phyloP scores from a whole-genome alignment of 1,284 basidiomycete genomes.

The Vanrija sp. region DNA sequence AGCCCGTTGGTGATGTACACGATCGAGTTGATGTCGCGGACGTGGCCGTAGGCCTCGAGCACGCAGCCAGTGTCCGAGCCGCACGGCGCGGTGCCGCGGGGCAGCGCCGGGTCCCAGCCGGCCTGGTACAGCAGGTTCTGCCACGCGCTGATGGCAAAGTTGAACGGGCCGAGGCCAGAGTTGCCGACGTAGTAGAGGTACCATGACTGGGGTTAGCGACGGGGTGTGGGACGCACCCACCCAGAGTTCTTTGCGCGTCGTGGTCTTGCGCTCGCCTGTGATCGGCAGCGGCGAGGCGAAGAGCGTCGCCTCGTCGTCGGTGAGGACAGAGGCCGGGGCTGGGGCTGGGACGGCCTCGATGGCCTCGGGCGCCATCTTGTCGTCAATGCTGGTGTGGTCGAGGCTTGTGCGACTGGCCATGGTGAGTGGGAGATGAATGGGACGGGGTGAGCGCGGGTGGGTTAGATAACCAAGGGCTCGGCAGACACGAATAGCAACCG shows the following conservation, averaged over 20 bases:
- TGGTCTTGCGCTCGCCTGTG: slow-evolving; percentile 34
- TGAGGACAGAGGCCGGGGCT: background rate
- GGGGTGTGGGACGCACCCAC: slow-evolving; percentile 14
- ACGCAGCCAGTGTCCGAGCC: slow-evolving; percentile 11
- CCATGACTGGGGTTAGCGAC: slow-evolving; percentile 26
- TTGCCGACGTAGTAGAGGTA: slow-evolving; percentile 45
- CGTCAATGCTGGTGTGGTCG: no score
- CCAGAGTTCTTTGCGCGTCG: slow-evolving; percentile 41
- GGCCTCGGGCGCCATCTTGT: no score
- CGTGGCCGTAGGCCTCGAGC: no score
- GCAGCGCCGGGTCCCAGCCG: slow-evolving; percentile 41
- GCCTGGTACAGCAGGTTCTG: slow-evolving; percentile 42
- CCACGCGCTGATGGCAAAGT: slow-evolving; percentile 46
- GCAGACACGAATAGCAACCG: no score
- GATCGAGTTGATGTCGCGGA: slow-evolving; percentile 15
- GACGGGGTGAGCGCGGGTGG: no score
- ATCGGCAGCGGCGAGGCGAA: slow-evolving; percentile 41
- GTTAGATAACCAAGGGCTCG: no score
- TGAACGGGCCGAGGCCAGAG: slow-evolving; percentile 44
- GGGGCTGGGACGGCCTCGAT: no score
- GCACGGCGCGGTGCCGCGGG: slow-evolving; percentile 29
- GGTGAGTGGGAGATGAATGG: no score
- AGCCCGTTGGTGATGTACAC: slow-evolving; percentile 24
- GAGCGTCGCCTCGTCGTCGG: slow-evolving; percentile 33
- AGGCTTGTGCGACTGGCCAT: no score